These are phyloP conservation scores for Brassica juncea DNA, from an alignment of 345 rosid genomes.

Conservation along the genomic window DNA sequence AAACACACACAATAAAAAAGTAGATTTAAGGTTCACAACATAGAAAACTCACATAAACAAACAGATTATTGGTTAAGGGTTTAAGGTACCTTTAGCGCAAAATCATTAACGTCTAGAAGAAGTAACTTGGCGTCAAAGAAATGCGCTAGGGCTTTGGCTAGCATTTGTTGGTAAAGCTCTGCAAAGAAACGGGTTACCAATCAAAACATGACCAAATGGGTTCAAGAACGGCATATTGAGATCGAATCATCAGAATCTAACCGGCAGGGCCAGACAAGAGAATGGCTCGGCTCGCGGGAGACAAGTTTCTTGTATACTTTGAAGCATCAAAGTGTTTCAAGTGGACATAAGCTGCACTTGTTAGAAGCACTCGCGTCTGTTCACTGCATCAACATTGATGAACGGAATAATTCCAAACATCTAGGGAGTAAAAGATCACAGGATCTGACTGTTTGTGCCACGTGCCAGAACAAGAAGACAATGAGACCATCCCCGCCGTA, in stretches of 20 bases:
- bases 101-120: conserved; percentile 77
- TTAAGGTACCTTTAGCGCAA: conserved; percentile 70
- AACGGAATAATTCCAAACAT: conserved; percentile 28
- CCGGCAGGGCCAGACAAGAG: conserved; percentile 98
- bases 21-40: not conserved
- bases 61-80: not conserved
- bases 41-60: not conserved
- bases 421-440: conserved; percentile 6
- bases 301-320: conserved; percentile 68
- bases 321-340: conserved; percentile 91
- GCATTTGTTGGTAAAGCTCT: conserved; percentile 99
- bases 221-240: not conserved
- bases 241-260: conserved; percentile 19
- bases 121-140: conserved; percentile 89
- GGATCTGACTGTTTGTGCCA: conserved; percentile 15
- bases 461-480: conserved; percentile 13
- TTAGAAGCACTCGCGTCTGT: conserved; percentile 76
- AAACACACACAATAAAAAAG: not conserved
- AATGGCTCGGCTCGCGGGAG: conserved; percentile 86
- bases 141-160: conserved; percentile 94
- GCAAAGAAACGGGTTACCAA: not conserved
- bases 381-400: conserved; percentile 54
- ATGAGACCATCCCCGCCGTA: conserved; percentile 8
- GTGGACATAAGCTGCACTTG: conserved; percentile 95
- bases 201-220: conserved; percentile 1